These are phyloP conservation scores for Elaphomyces granulatus DNA, from an alignment of 495 filamentous ascomycete species.

Conservation along the genomic window DNA sequence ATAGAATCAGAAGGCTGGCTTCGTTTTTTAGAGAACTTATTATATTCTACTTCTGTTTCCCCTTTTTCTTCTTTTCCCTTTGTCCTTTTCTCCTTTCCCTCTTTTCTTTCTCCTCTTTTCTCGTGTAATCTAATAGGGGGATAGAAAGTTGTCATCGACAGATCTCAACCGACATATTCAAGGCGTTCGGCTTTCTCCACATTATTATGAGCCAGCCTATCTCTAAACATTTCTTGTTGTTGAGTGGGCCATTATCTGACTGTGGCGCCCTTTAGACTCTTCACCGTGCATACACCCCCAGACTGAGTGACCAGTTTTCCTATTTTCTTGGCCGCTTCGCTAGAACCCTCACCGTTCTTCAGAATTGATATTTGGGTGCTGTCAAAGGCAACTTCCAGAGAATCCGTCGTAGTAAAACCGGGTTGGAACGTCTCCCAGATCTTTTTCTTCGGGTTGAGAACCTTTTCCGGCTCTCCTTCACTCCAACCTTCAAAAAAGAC, in stretches of 20 bases:
- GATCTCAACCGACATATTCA: no score
- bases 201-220: no score
- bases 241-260: slow-evolving; percentile 46
- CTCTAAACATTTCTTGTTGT: no score
- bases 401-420: slow-evolving; percentile 75
- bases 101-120: no score
- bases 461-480: slow-evolving; percentile 71
- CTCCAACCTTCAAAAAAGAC: slow-evolving; percentile 90
- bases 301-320: slow-evolving; percentile 57
- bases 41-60: no score
- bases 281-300: slow-evolving; percentile 60
- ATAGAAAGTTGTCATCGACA: no score
- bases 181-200: no score
- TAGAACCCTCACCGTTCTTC: slow-evolving; percentile 35
- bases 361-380: slow-evolving; percentile 45
- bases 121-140: no score
- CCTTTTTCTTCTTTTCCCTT: no score
- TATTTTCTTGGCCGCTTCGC: slow-evolving; percentile 40
- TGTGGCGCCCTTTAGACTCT: slow-evolving; percentile 53
- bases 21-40: no score
- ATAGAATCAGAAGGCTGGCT: no score
- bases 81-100: no score
- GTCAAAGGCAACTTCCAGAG: slow-evolving; percentile 67
- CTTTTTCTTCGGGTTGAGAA: slow-evolving; percentile 98
- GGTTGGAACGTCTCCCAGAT: slow-evolving; percentile 92